These are phyloP conservation scores for Fonsecaea multimorphosa DNA, from an alignment of 2,329 filamentous ascomycete species.

Conservation along the genomic window DNA sequence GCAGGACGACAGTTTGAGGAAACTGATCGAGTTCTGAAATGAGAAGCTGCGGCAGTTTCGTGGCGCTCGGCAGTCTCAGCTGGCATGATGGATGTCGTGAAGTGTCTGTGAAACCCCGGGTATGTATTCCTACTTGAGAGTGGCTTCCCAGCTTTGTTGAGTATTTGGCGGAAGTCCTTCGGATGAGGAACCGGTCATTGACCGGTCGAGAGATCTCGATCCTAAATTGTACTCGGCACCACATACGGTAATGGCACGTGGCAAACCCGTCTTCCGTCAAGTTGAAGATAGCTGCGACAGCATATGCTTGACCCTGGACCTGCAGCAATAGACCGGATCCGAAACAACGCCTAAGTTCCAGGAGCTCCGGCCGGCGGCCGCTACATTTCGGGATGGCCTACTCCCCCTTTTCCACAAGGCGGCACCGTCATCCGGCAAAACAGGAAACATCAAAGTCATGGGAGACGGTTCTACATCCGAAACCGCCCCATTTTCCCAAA, in stretches of 20 bases:
- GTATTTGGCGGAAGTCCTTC: neutral
- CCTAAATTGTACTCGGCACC: neutral
- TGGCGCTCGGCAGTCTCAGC: neutral
- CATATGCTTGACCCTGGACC: neutral
- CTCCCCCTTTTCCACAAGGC: no score
- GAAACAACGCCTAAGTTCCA: neutral
- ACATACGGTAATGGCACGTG: neutral
- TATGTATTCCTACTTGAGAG: neutral
- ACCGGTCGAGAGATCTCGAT: neutral
- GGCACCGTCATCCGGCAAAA: neutral
- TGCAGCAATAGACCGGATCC: neutral
- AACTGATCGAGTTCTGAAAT: slow-evolving; percentile 13
- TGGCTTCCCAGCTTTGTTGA: neutral
- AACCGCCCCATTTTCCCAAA: no score
- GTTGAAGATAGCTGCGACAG: neutral
- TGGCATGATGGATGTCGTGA: neutral
- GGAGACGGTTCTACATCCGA: no score
- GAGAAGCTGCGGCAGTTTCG: neutral
- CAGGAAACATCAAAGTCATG: neutral
- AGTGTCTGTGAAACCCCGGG: neutral
- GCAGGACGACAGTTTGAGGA: slow-evolving; percentile 11
- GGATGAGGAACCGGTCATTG: neutral
- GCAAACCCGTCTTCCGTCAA: neutral
- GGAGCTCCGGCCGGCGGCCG: neutral
- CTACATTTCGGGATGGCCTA: neutral